Percentiles rank a stretch among this genome's conserved stretches.
phyloP scores from a whole-genome alignment of 106 monocot species.

The Alisma plantagoaquatica region DNA sequence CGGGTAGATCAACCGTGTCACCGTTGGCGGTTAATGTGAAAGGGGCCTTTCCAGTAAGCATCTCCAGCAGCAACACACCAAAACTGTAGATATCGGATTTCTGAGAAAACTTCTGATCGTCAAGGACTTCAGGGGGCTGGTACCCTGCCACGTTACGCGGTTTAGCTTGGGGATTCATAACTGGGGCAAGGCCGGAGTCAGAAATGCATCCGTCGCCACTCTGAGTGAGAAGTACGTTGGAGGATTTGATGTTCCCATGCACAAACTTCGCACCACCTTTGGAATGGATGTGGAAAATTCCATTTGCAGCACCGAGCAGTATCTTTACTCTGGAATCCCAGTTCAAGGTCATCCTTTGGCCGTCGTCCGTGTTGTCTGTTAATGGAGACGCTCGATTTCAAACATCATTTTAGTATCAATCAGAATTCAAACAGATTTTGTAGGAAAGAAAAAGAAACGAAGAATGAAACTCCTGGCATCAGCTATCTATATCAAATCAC shows the following conservation, averaged over 20 bases:
- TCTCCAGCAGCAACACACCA: slow-evolving; percentile 72
- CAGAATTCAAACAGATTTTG: too few relatives aligned
- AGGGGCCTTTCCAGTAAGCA: slow-evolving; percentile 75
- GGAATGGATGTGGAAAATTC: slow-evolving; percentile 50
- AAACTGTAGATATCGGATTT: slow-evolving; percentile 81
- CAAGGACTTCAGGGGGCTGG: slow-evolving; percentile 60
- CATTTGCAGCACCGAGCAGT: slow-evolving; percentile 37
- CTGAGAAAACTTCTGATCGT: slow-evolving; percentile 46
- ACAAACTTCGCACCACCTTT: slow-evolving; percentile 50
- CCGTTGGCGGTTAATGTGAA: slow-evolving; percentile 37
- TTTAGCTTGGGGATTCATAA: slow-evolving; percentile 33
- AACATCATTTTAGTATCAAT: too few relatives aligned
- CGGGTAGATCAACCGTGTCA: slow-evolving; percentile 47
- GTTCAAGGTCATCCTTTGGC: slow-evolving; percentile 21
- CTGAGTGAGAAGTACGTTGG: slow-evolving; percentile 44
- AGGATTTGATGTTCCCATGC: slow-evolving; percentile 78
- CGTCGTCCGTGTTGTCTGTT: slow-evolving; percentile 30
- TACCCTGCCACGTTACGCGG: slow-evolving; percentile 42
- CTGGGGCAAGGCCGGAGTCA: slow-evolving; percentile 44
- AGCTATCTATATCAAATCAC: too few relatives aligned
- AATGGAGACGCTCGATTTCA: not conserved
- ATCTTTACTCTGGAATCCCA: slow-evolving; percentile 75
- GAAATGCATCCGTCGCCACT: slow-evolving; percentile 33
- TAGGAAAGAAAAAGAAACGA: too few relatives aligned
- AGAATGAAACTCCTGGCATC: too few relatives aligned